These are phyloP conservation scores for Aurantiochytrium sp. DNA, from an alignment of 108 stramenopile genomes.

Conservation along the genomic window DNA sequence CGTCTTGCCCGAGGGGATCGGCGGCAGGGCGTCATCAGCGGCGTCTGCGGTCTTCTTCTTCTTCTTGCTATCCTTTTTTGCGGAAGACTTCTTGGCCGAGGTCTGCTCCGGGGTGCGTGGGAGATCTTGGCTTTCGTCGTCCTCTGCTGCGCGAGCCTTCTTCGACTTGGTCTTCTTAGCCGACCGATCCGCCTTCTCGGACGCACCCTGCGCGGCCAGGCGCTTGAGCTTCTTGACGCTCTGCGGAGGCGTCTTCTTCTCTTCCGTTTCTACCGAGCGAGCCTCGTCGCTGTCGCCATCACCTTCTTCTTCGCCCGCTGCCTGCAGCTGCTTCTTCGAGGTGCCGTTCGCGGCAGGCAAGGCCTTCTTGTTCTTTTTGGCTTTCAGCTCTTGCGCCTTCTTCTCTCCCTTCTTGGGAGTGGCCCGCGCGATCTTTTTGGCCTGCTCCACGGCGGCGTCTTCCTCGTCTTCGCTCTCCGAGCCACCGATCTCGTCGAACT, in stretches of 20 bases:
- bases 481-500: not conserved
- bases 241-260: not conserved
- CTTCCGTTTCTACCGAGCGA: not conserved
- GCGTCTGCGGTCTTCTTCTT: not conserved
- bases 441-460: conserved; percentile 11
- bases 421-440: not conserved
- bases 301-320: too few species aligned
- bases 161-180: too few species aligned
- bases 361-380: too few species aligned
- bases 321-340: too few species aligned
- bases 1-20: too few species aligned
- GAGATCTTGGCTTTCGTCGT: too few species aligned
- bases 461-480: not conserved
- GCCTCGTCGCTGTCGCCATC: not conserved
- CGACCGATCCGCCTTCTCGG: too few species aligned
- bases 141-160: too few species aligned
- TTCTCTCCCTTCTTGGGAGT: not conserved
- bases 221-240: not conserved
- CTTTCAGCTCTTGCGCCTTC: not conserved
- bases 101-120: too few species aligned
- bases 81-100: not conserved
- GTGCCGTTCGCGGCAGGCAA: too few species aligned
- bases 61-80: not conserved
- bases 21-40: not conserved
- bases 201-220: too few species aligned